These are phyloP conservation scores for Cordyceps tenuipes DNA, from an alignment of 2,329 filamentous ascomycete genomes.

Conservation along the genomic window DNA sequence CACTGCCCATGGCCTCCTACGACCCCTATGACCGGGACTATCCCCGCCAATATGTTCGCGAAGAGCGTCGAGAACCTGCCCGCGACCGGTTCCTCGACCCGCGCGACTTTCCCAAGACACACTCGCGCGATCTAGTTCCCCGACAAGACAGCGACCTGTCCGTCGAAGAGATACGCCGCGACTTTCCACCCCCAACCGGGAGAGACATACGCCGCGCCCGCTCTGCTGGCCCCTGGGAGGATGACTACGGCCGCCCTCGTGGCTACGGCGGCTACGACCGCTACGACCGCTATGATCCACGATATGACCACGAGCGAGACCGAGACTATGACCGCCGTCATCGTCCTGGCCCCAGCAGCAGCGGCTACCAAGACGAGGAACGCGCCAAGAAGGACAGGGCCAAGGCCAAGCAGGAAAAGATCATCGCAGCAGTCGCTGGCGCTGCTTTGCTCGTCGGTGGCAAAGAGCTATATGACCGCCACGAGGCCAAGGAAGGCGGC, in stretches of 20 bases:
- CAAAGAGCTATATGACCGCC: conserved; percentile 58
- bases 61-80: conserved; percentile 43
- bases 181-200: conserved; percentile 66
- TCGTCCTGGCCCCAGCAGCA: conserved; percentile 37
- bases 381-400: conserved; percentile 39
- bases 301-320: conserved; percentile 23
- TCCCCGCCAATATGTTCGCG: conserved; percentile 43
- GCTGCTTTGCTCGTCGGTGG: conserved; percentile 56
- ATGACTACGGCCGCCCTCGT: conserved; percentile 36
- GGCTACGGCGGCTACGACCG: conserved; percentile 41
- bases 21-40: conserved; percentile 47
- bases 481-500: conserved; percentile 45
- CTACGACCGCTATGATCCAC: conserved; percentile 28
- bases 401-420: conserved; percentile 56
- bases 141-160: conserved; percentile 66
- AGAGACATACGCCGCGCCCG: conserved; percentile 51
- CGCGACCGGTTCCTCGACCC: conserved; percentile 46
- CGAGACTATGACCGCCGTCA: conserved; percentile 36
- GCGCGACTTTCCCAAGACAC: conserved; percentile 39
- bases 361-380: conserved; percentile 52
- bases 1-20: conserved; percentile 37
- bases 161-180: conserved; percentile 74
- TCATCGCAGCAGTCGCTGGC: conserved; percentile 56
- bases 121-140: conserved; percentile 46
- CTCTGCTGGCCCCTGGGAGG: conserved; percentile 56